These are phyloP conservation scores for Cunninghamia lanceolata DNA, from an alignment of 75 land plant genomes.

Conservation along the genomic window DNA sequence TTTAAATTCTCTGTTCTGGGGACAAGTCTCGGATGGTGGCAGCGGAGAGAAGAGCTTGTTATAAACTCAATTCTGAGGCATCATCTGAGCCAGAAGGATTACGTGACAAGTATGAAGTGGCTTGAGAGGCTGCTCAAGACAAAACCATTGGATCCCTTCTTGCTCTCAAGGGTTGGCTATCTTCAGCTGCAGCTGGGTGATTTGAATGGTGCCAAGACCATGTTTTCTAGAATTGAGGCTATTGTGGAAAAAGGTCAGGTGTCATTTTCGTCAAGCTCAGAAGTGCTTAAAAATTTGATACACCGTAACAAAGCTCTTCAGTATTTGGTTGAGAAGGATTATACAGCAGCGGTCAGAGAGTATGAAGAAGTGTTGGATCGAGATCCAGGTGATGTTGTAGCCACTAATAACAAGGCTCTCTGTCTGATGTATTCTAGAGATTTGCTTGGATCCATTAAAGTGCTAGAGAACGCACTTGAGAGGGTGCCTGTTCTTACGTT, in stretches of 20 bases:
- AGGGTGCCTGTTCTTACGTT: constrained; percentile 60
- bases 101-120: constrained; percentile 54
- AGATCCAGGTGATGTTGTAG: constrained; percentile 64
- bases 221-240: constrained; percentile 54
- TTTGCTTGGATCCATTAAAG: constrained; percentile 78
- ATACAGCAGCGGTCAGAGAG: constrained; percentile 75
- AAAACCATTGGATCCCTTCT: constrained; percentile 39
- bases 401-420: constrained; percentile 90
- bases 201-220: constrained; percentile 50
- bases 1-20: neutral
- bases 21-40: constrained; percentile 36
- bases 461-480: constrained; percentile 79
- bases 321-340: constrained; percentile 76
- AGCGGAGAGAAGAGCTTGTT: constrained; percentile 54
- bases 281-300: constrained; percentile 54
- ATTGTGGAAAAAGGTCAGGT: constrained; percentile 14
- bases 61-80: constrained; percentile 44
- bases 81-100: constrained; percentile 74
- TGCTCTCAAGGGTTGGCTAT: constrained; percentile 79
- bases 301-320: constrained; percentile 71
- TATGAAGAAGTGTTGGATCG: constrained; percentile 81
- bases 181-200: constrained; percentile 91
- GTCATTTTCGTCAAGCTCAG: neutral
- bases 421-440: constrained; percentile 98
- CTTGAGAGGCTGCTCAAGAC: constrained; percentile 35